These are phyloP conservation scores for Ophiostoma angusticollis DNA, from an alignment of 2,329 filamentous ascomycete genomes.

Conservation along the genomic window DNA sequence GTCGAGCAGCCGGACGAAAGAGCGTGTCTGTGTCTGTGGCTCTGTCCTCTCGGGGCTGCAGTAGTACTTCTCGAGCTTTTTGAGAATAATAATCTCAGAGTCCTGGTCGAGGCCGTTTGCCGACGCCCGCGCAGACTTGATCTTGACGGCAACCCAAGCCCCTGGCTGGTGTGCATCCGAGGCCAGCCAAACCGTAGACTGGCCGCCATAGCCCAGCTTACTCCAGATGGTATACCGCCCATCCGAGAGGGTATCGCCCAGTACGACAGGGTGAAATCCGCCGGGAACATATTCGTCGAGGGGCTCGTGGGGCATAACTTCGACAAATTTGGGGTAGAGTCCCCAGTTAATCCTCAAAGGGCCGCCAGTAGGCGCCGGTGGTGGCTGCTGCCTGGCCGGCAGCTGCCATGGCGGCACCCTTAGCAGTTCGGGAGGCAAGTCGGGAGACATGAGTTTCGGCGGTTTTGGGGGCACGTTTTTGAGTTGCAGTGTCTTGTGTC, in stretches of 20 bases:
- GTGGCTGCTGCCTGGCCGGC: too few species aligned
- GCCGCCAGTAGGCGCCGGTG: too few species aligned
- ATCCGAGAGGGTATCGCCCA: neutral
- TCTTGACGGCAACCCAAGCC: neutral
- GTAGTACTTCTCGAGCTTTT: neutral
- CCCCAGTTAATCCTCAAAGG: neutral
- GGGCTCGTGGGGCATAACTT: neutral
- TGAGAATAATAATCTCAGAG: neutral
- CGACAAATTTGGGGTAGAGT: neutral
- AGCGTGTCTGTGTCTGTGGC: neutral
- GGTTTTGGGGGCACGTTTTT: too few species aligned
- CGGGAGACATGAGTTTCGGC: too few species aligned
- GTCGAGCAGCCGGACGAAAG: neutral
- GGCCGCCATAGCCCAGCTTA: constrained; percentile 4
- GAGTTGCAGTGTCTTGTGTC: too few species aligned
- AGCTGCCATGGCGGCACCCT: too few species aligned
- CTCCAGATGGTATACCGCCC: constrained; percentile 3
- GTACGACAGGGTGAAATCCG: constrained; percentile 1
- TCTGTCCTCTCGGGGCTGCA: too few species aligned
- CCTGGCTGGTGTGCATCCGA: neutral
- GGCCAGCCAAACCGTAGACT: constrained; percentile 3
- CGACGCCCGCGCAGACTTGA: neutral
- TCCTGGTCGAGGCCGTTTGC: neutral
- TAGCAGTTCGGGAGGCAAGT: too few species aligned
- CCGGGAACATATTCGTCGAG: neutral